These are phyloP conservation scores for Elsinoe necatrix DNA, from an alignment of 2,329 filamentous ascomycete species.

Conservation along the genomic window DNA sequence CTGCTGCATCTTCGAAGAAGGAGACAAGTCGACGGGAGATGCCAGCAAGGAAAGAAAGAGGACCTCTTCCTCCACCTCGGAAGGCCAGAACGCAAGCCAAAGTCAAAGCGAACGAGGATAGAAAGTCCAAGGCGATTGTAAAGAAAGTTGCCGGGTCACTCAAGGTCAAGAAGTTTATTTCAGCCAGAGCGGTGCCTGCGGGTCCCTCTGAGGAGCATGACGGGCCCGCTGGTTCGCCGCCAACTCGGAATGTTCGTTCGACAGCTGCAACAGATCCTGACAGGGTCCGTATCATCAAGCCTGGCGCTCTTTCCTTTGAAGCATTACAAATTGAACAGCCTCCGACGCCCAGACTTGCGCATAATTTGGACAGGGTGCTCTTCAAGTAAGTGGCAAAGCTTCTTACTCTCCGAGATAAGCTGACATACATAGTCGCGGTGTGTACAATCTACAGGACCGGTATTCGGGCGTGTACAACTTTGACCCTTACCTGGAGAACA, in stretches of 20 bases:
- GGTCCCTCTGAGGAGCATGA: background rate
- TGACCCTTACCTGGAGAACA: conserved; percentile 82
- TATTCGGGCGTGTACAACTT: conserved; percentile 90
- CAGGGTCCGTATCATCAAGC: background rate
- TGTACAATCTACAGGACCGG: conserved; percentile 84
- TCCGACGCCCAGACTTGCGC: conserved; percentile 55
- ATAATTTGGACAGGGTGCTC: conserved; percentile 78
- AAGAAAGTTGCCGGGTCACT: background rate
- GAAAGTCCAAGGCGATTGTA: background rate
- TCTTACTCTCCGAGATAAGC: conserved; percentile 23
- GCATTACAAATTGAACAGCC: conserved; percentile 35
- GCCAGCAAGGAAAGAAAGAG: background rate
- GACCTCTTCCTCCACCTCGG: background rate
- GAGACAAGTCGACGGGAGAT: background rate
- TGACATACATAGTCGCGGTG: conserved; percentile 49
- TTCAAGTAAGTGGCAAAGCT: conserved; percentile 55
- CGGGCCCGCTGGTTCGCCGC: background rate
- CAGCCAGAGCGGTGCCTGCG: background rate
- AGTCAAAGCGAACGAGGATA: background rate
- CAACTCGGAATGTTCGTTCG: background rate
- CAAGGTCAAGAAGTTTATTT: background rate
- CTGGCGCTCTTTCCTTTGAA: background rate
- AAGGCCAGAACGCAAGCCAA: background rate
- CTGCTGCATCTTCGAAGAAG: background rate
- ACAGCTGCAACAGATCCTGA: background rate